Base-by-base conservation (phyloP, 2,329 filamentous ascomycete species). In the Neofusicoccum kwambonambiense region DNA sequence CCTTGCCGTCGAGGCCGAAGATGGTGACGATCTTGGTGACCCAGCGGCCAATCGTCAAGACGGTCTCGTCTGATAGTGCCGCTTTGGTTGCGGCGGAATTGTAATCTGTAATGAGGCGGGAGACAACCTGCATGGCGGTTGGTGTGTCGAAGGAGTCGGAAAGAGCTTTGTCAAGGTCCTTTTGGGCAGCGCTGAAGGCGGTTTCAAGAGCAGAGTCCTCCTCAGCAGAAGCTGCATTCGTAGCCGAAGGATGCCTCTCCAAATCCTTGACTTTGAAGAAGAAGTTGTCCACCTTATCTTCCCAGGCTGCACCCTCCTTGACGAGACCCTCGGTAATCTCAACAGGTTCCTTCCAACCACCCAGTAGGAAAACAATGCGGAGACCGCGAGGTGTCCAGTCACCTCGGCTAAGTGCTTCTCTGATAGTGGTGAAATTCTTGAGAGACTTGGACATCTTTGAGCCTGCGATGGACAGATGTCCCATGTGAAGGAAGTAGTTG, bases 401-500 rank as follows among this genome's bases (percentile, higher is more conserved):
- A 42, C 85, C 85, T 39, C 82, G 80, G 3, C 81, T 79, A 7
- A 98, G 80, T 0, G 93, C 93, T 75, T 96, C 91, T 35, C 92
- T 86, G 67, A 98, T 96, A 0, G 94, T 97, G 45, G 92, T 92
- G 77, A 97, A 97, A 77, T 97, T 98, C 81, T 98, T 97, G 65
- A 98, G 79, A 15, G 89, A 92, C 78, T 98, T 98, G 65, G 90
- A 94, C 94, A 98, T 98, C 77, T 98, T 98, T 22, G 89, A 92
- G 0, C 94, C 93, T 31, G 90, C 87, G 65, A 98, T 97, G 5
- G 89, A 90, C 54, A 97, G 79, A 75, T 98, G 94, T 0, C 94
- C 94, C 90, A 96, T 97, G 74, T 97, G 94, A 15, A 97, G 75
- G 79, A 97, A 98, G 79, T 97, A 96, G 75, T 95, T 96, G 58